Base-by-base conservation (phyloP, 768 basidiomycete genomes). In the Vararia minispora region DNA sequence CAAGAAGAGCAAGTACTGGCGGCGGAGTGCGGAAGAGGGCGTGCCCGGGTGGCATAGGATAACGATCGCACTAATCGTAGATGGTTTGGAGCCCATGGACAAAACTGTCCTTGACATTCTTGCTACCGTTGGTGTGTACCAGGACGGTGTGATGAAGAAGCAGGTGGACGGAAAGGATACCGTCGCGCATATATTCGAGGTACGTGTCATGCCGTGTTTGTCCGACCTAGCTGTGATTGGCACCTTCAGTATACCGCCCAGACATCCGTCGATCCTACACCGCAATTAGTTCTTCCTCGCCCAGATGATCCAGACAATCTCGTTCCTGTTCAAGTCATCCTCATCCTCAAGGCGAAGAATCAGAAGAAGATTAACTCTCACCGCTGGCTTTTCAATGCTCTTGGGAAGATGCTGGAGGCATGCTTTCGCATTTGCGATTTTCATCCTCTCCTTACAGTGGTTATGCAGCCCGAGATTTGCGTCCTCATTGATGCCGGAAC, bases 381-480 rank as follows among this genome's bases (percentile, higher is more conserved):
- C n/a, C n/a, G 89, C 32, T 92, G 90, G 90, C 65, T 92, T 24
- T 90, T 95, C 69, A 90, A 95, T 49, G 90, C 86, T 11, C 81
- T 95, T 38, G 88, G 86, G 2, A 74, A 68, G 50, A 78, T 79
- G 50, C 60, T 92, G 31, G 71, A 84, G 48, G 84, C 79, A 43
- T 32, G 63, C 50, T n/a, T n/a, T n/a, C 21, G n/a, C n/a, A n/a
- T n/a, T 21, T 5, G 57, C 20, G 45, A 26, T 52, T 35, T 39
- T 26, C 16, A 18, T 12, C 26, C 6, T 7, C 2, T 17, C 33
- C 46, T 32, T 39, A 26, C n/a, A 6, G 24, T 24, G 22, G 39
- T 20, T 28, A 44, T 50, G 8, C 48, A 91, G 74, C 90, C 90
- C 6, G 88, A 94, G 52, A 76, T 81, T 33, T 91, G 88, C 58